Conservation (phyloP, 2,329 filamentous ascomycete genomes). For the Diaporthe nobilis region DNA sequence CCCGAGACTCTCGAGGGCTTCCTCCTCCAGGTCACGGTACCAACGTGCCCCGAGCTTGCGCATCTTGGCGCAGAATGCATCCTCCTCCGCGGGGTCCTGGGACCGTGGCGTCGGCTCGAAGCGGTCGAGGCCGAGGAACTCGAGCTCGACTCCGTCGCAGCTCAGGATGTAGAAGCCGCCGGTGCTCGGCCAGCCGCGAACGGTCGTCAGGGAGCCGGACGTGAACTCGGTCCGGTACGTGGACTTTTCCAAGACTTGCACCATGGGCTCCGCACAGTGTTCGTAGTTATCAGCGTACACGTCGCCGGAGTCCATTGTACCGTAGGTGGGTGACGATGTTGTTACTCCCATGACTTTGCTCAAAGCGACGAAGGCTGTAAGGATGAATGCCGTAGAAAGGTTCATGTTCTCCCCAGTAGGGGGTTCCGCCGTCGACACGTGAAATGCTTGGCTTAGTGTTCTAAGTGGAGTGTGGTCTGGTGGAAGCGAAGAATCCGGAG, state of each 20-base stretch:
- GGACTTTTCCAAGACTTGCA: background rate
- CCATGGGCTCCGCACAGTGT: background rate
- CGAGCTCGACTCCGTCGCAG: slow-evolving; percentile 13
- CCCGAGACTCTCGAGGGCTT: background rate
- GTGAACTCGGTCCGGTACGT: slow-evolving; percentile 9
- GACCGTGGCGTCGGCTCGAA: slow-evolving; percentile 23
- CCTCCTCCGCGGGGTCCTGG: slow-evolving; percentile 9
- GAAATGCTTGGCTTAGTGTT: background rate
- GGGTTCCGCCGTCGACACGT: background rate
- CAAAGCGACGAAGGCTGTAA: slow-evolving; percentile 15
- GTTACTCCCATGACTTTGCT: slow-evolving; percentile 11
- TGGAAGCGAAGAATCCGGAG: slow-evolving; percentile 2
- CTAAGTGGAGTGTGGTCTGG: slow-evolving; percentile 15
- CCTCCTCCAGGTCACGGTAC: background rate
- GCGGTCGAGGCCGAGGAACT: slow-evolving; percentile 25
- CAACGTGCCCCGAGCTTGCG: slow-evolving; percentile 7
- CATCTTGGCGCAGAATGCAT: slow-evolving; percentile 15
- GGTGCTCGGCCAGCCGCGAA: slow-evolving; percentile 24
- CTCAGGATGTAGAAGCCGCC: slow-evolving; percentile 15
- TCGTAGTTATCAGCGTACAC: background rate
- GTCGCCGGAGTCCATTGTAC: background rate
- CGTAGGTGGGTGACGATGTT: slow-evolving; percentile 16
- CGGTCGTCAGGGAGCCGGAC: background rate
- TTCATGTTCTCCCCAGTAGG: background rate
- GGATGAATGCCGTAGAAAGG: slow-evolving; percentile 18